Conservation (phyloP, 176 grass and related monocot species). For the Eragrostis curvula region DNA sequence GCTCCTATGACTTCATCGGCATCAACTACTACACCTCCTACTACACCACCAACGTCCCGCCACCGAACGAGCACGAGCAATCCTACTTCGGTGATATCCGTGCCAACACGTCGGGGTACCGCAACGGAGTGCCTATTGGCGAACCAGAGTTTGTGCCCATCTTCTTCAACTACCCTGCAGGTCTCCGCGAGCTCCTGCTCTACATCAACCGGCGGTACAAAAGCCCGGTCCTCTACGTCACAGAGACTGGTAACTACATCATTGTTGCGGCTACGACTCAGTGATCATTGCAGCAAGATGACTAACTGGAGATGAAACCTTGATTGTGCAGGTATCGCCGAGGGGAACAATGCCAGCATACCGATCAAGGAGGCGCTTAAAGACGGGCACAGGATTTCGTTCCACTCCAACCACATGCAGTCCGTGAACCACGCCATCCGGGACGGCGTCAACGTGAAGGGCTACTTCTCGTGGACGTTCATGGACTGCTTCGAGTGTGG, state of each 20-base stretch:
- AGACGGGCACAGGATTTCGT: conserved; percentile 49
- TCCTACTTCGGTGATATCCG: conserved; percentile 50
- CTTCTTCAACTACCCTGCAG: conserved; percentile 60
- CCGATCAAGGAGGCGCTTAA: conserved; percentile 51
- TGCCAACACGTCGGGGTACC: conserved; percentile 31
- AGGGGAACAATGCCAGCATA: conserved; percentile 48
- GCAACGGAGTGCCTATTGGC: conserved; percentile 42
- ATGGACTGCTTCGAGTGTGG: conserved; percentile 82
- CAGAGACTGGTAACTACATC: conserved; percentile 50
- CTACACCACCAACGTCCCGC: conserved; percentile 40
- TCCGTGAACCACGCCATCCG: conserved; percentile 52
- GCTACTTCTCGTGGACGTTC: conserved; percentile 69
- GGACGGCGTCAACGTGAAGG: conserved; percentile 63
- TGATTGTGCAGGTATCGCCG: conserved; percentile 16
- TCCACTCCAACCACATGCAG: conserved; percentile 53
- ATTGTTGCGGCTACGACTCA: too few relatives aligned
- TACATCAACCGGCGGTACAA: conserved; percentile 63
- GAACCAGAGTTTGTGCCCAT: conserved; percentile 33
- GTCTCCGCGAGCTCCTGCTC: conserved; percentile 55
- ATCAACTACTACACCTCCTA: conserved; percentile 77
- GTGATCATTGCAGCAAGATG: too few relatives aligned
- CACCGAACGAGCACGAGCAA: not conserved
- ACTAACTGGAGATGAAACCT: too few relatives aligned
- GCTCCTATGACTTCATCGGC: conserved; percentile 72
- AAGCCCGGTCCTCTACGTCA: conserved; percentile 62